These are phyloP conservation scores for Blastocystis sp. DNA, from an alignment of 352 stramenopile species.

Conservation along the genomic window DNA sequence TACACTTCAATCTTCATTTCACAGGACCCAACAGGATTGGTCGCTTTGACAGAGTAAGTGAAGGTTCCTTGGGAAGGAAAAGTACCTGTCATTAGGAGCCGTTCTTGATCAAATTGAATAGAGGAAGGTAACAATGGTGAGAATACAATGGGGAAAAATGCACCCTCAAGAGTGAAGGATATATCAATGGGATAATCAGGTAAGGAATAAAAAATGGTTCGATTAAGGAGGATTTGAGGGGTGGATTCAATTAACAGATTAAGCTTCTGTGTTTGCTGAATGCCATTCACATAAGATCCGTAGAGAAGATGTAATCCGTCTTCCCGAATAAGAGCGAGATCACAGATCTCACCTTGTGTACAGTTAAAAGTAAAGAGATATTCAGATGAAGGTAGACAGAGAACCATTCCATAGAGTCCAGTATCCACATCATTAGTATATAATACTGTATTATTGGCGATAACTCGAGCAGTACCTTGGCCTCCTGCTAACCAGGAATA, in stretches of 20 bases:
- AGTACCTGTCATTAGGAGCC: background rate
- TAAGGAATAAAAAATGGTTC: background rate
- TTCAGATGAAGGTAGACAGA: background rate
- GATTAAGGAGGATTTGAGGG: background rate
- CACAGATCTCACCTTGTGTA: background rate
- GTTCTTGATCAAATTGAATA: background rate
- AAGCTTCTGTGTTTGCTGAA: background rate
- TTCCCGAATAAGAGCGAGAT: background rate
- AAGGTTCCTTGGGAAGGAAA: background rate
- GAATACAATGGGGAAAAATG: background rate
- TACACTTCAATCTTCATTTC: background rate
- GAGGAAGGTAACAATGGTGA: background rate
- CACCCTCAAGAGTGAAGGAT: background rate
- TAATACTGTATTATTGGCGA: background rate
- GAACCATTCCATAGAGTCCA: slow-evolving; percentile 12
- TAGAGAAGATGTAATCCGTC: background rate
- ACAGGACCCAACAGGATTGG: background rate
- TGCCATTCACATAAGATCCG: background rate
- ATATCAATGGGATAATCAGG: background rate
- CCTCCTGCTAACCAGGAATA: background rate
- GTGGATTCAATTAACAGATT: background rate
- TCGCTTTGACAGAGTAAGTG: background rate
- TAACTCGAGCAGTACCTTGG: background rate
- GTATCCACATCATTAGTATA: background rate
- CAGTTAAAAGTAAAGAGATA: background rate